A percentile compares a stretch with the other conserved stretches of the same genome.
Evolutionary conservation across 352 stramenopile genomes (phyloP).

Genomic region (Phytophthora foliorum): DNA sequence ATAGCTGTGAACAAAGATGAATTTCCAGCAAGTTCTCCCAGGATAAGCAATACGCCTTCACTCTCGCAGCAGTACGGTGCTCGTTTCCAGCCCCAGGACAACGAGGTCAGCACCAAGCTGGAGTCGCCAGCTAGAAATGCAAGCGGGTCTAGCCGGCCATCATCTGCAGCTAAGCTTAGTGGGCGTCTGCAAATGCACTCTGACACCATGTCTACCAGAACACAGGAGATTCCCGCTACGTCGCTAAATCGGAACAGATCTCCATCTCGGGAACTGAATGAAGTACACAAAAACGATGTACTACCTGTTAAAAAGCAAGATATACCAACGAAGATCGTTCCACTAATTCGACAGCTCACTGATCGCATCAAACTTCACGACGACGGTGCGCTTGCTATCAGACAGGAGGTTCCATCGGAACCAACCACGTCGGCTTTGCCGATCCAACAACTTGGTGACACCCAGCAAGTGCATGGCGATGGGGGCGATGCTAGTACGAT

Average conservation of each 20-base stretch:
- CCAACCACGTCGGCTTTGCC: slow-evolving; percentile 2
- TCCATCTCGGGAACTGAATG: slow-evolving; percentile 11
- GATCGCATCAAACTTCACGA: slow-evolving; percentile 32
- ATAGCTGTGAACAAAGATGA: slow-evolving; percentile 18
- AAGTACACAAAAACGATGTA: slow-evolving; percentile 1
- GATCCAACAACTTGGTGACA: slow-evolving; percentile 23
- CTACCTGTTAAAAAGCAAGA: slow-evolving; percentile 1
- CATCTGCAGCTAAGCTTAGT: slow-evolving; percentile 12
- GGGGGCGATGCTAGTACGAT: slow-evolving; percentile 6
- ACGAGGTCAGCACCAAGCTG: slow-evolving; percentile 8
- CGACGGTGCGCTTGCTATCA: slow-evolving; percentile 18
- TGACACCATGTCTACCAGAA: slow-evolving; percentile 19
- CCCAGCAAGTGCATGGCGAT: slow-evolving; percentile 18
- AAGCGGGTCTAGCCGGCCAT: slow-evolving; percentile 13
- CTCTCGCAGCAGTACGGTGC: slow-evolving; percentile 12
- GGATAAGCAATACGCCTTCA: slow-evolving; percentile 7
- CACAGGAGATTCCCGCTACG: slow-evolving; percentile 13
- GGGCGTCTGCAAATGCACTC: slow-evolving; percentile 26
- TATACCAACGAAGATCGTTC: slow-evolving; percentile 3
- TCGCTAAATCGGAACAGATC: slow-evolving; percentile 19
- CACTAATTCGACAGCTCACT: slow-evolving; percentile 24
- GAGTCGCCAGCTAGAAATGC: not conserved
- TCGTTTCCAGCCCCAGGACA: slow-evolving; percentile 23
- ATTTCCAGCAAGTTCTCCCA: not conserved
- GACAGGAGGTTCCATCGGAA: slow-evolving; percentile 10